Evolutionary conservation across 371 early-diverging fungal species (phyloP).

Genomic region (Syncephalastrum monosporum): DNA sequence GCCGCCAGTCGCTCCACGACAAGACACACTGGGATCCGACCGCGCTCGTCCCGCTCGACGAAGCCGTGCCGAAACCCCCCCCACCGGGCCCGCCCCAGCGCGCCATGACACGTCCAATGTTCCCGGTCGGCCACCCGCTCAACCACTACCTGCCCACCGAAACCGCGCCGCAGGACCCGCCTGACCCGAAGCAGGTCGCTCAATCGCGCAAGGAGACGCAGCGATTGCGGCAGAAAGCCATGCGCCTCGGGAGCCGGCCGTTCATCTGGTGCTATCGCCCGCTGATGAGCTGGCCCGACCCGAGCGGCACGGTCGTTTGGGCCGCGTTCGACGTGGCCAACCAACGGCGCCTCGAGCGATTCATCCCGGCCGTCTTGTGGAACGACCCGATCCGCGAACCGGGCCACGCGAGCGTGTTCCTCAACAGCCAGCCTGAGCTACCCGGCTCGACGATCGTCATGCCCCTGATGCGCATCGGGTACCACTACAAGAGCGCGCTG

Average conservation of each 20-base stretch:
- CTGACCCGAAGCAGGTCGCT: neutral
- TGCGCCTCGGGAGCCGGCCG: slow-evolving; percentile 4
- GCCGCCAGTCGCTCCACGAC: neutral
- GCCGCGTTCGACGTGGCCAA: slow-evolving; percentile 19
- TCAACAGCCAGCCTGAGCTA: slow-evolving; percentile 11
- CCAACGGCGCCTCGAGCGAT: slow-evolving; percentile 13
- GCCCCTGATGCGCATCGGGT: slow-evolving; percentile 9
- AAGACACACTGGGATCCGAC: slow-evolving; percentile 8
- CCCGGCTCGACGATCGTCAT: slow-evolving; percentile 11
- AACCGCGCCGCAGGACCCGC: neutral
- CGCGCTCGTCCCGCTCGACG: slow-evolving; percentile 5
- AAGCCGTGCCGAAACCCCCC: slow-evolving; percentile 4
- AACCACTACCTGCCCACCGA: slow-evolving; percentile 5
- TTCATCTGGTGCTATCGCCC: slow-evolving; percentile 26
- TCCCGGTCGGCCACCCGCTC: slow-evolving; percentile 11
- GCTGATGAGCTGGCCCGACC: slow-evolving; percentile 1
- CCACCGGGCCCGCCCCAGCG: neutral
- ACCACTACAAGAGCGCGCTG: slow-evolving; percentile 5
- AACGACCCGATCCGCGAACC: slow-evolving; percentile 3
- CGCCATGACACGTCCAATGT: neutral
- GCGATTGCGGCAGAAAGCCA: slow-evolving; percentile 6
- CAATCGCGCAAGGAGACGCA: slow-evolving; percentile 12
- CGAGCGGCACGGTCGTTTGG: slow-evolving; percentile 12
- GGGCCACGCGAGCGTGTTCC: neutral
- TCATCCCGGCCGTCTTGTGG: slow-evolving; percentile 8